phyloP scores from a whole-genome alignment of 2,329 filamentous ascomycete species.

The Monilinia fructicola region DNA sequence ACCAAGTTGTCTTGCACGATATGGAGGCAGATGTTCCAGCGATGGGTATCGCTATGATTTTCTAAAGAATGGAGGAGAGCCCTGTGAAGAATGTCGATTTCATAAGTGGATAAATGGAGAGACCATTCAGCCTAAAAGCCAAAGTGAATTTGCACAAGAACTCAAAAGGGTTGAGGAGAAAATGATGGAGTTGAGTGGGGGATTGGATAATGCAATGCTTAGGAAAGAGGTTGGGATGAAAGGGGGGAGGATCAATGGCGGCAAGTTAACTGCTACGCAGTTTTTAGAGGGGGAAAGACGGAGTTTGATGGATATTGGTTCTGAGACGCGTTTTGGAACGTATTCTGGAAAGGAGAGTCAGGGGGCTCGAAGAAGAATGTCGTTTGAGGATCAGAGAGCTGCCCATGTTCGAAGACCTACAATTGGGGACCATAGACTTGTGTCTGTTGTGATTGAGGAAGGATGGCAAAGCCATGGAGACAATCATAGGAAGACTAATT shows the following conservation, averaged over 20 bases:
- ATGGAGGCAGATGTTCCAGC: conserved; percentile 1
- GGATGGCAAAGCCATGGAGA: not conserved
- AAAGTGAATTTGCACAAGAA: not conserved
- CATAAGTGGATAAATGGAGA: not conserved
- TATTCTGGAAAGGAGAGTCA: too few species aligned
- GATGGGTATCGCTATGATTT: conserved; percentile 4
- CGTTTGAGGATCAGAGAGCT: not conserved
- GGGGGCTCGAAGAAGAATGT: not conserved
- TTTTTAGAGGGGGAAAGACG: not conserved
- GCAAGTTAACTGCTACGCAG: fast-evolving
- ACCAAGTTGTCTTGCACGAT: not conserved
- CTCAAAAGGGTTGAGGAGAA: too few species aligned
- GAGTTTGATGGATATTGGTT: not conserved
- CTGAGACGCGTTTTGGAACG: too few species aligned
- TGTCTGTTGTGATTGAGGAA: not conserved
- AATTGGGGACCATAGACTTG: not conserved
- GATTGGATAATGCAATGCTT: not conserved
- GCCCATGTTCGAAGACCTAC: not conserved
- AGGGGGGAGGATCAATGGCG: fast-evolving
- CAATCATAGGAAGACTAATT: not conserved
- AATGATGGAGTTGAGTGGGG: not conserved
- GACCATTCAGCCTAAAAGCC: not conserved
- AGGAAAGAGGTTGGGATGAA: too few species aligned
- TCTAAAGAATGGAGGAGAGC: not conserved
- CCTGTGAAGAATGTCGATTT: not conserved